Base-by-base conservation (phyloP, 2,329 filamentous ascomycete genomes). In the Microsporum ferrugineum region DNA sequence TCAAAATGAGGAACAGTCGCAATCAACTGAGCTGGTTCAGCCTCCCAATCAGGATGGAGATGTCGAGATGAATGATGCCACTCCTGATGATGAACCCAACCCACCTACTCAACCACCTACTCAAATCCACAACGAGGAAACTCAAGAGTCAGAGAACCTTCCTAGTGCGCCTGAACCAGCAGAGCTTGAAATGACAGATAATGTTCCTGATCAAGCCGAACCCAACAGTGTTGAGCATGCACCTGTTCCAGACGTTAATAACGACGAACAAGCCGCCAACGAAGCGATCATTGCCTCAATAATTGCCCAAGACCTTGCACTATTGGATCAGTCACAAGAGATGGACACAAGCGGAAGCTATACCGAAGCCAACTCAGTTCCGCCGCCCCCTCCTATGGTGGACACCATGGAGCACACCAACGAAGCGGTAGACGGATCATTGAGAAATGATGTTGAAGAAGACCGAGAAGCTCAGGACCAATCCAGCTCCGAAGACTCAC, bases 211-310 rank as follows among this genome's bases (percentile, higher is more conserved):
- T 14, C 36, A 43, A 14, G 17, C 27, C 5, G 39, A 29, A n/a
- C 49, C 29, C 7, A 49, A 47, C 23, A 41, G 39, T 3, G 10
- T 41, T 47, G 57, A 59, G 7, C 51, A 12, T 17, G 7, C 12
- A 31, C 12, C 41, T 49, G 36, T 23, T 27, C 34, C 57, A 2
- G 41, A 57, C 14, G 60, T 12, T 10, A 55, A 57, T 17, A 23
- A n/a, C 51, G 61, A 66, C 49, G 62, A 60, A 31, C 38, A 63
- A 38, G 38, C 63, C 14, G 63, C 64, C 33, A 69, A 71, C 47
- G 69, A 71, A 60, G 65, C 67, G 3, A 66, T 66, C 17, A 69
- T 73, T 51, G 68, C 71, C 36, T 63, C 68, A 1, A 66, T 70
- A 17, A 70, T 74, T 34, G 67, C 68, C 10, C 65, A 65, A n/a